phyloP scores from a whole-genome alignment of 495 filamentous ascomycete species.

The Neurospora cerealis region DNA sequence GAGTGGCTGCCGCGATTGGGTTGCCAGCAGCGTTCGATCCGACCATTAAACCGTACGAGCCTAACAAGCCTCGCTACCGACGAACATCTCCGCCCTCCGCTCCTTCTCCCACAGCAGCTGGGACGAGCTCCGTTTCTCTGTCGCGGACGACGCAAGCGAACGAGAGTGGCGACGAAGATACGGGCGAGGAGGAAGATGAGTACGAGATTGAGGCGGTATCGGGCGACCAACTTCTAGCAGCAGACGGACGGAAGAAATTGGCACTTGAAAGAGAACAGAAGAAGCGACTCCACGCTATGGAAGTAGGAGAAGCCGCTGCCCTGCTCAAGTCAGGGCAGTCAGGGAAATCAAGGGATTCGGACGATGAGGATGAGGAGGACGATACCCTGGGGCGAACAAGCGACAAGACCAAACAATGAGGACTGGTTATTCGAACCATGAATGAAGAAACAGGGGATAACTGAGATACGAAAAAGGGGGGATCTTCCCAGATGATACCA shows the following conservation, averaged over 20 bases:
- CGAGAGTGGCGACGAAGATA: conserved; percentile 39
- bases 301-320: conserved; percentile 42
- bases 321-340: conserved; percentile 22
- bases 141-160: conserved; percentile 10
- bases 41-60: conserved; percentile 36
- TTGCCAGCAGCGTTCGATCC: conserved; percentile 49
- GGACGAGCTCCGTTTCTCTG: conserved; percentile 9
- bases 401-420: not conserved
- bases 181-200: conserved; percentile 40
- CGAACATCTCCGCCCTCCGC: conserved; percentile 18
- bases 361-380: conserved; percentile 25
- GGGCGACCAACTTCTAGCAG: conserved; percentile 24
- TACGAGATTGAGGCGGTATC: conserved; percentile 39
- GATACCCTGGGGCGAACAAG: conserved; percentile 10
- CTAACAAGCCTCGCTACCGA: conserved; percentile 21
- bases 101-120: conserved; percentile 19
- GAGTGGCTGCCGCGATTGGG: conserved; percentile 61
- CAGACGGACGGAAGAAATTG: conserved; percentile 7
- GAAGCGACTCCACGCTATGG: conserved; percentile 45
- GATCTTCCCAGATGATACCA: not conserved
- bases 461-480: not conserved
- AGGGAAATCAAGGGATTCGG: conserved; percentile 9
- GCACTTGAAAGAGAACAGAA: conserved; percentile 30
- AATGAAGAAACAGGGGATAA: not conserved
- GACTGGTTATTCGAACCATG: not conserved